These are phyloP conservation scores for Colletotrichum sp. DNA, from an alignment of 2,329 filamentous ascomycete species.

Conservation along the genomic window DNA sequence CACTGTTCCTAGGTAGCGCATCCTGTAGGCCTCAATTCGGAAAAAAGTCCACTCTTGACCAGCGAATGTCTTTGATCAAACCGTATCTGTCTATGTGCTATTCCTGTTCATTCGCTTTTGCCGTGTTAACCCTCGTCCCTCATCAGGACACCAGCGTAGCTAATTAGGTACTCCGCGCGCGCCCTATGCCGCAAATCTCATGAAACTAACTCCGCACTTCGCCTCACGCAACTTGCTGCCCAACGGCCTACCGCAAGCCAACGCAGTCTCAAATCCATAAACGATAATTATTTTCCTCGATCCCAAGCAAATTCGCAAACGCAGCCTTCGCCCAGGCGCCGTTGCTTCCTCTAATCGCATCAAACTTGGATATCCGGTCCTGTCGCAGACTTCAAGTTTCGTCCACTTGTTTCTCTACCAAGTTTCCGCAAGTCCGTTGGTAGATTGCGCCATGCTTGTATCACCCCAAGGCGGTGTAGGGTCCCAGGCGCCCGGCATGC, in stretches of 20 bases:
- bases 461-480: conserved; percentile 5
- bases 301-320: neutral
- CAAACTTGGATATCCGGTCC: neutral
- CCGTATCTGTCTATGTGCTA: neutral
- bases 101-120: neutral
- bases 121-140: neutral
- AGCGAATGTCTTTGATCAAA: neutral
- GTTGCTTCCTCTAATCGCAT: neutral
- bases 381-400: neutral
- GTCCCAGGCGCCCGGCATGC: conserved; percentile 23
- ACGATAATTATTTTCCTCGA: neutral
- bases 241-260: neutral
- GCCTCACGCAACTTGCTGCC: neutral
- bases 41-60: neutral
- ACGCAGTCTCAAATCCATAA: neutral
- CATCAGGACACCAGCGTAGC: neutral
- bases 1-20: neutral
- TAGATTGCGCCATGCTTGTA: conserved; percentile 12
- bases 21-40: neutral
- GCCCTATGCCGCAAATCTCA: neutral
- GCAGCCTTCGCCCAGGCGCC: neutral
- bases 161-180: neutral
- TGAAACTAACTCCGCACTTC: neutral
- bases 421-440: neutral
- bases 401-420: neutral